Evolutionary conservation across 1,139 yeast species (phyloP), one percentile per base, ranked within the genome.

Genomic region (Suhomyces coccinellae): DNA sequence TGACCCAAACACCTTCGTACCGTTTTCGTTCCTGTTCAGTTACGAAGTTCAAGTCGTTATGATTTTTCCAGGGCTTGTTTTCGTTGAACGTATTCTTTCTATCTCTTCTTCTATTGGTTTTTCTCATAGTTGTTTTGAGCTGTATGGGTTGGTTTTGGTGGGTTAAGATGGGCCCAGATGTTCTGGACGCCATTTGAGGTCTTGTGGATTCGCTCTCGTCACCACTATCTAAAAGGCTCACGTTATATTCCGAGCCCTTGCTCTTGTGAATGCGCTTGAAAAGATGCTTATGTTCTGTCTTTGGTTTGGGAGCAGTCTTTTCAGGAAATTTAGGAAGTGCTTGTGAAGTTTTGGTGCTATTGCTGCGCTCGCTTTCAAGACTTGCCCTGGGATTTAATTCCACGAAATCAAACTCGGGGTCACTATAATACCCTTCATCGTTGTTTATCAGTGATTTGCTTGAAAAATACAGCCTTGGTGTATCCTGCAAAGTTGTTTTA

Each of bases 21-120:
- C 98, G 67, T 58, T 89, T 90, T 48, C 88, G 73, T 61, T 93
- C 98, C 31, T 73, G 77, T 26, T 85, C 90, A 0, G 86, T 77
- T 11, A 90, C 75, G 43, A 69, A 73, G 38, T 72, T 73, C 10
- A 83, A 73, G 50, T 82, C 87, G 34, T 71, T 73, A 60, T 89
- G 97, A 57, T 88, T 84, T 57, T 91, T 93, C 98, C 99, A 93
- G 0, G 98, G 98, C 62, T 91, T 90, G 52, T 87, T 89, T 55
- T 87, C 96, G 60, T 93, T 86, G 62, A 93, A 91, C 17, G 66
- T 62, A 36, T 72, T 66, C 54, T 73, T 75, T 51, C 68, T 71
- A 22, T 68, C 73, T 45, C 65, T 68, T 40, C 65, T 55, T 45
- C 65, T 69, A 53, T 73, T 76, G 39, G 76, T 75, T 52, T 81